Conservation (phyloP, 345 rosid species). For the Jatropha curcas region DNA sequence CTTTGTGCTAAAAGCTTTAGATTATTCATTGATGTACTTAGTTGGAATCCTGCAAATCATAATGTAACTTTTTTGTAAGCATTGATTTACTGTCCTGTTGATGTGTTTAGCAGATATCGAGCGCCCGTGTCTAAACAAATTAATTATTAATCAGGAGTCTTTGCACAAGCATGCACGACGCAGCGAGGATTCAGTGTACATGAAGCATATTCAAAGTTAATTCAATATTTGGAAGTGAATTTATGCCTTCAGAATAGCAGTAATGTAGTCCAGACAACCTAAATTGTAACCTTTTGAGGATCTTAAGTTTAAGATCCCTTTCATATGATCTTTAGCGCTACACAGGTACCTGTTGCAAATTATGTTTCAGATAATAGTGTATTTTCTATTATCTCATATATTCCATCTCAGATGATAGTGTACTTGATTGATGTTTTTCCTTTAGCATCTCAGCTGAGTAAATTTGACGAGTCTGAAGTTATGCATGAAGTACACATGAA, state of each 20-base stretch:
- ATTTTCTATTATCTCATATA: too few relatives aligned
- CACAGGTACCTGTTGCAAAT: not conserved
- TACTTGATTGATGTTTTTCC: too few relatives aligned
- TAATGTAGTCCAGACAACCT: not conserved
- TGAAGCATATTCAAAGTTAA: not conserved
- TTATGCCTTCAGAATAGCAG: not conserved
- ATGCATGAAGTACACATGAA: too few relatives aligned
- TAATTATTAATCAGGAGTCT: not conserved
- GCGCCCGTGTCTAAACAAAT: not conserved
- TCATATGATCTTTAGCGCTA: conserved; percentile 13
- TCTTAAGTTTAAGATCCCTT: not conserved
- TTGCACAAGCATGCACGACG: not conserved
- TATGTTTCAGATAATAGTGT: not conserved
- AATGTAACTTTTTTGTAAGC: not conserved
- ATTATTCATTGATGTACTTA: too few relatives aligned
- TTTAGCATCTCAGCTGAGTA: too few relatives aligned
- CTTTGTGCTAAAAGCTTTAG: too few relatives aligned
- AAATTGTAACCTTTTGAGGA: not conserved
- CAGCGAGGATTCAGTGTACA: not conserved
- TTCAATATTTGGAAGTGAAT: not conserved
- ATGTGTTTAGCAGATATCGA: not conserved
- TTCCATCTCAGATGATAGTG: too few relatives aligned
- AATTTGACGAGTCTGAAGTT: too few relatives aligned
- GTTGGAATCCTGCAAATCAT: not conserved
- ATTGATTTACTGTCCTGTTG: not conserved